Conservation (phyloP, 2,329 filamentous ascomycete genomes). For the Aspergillus felis region DNA sequence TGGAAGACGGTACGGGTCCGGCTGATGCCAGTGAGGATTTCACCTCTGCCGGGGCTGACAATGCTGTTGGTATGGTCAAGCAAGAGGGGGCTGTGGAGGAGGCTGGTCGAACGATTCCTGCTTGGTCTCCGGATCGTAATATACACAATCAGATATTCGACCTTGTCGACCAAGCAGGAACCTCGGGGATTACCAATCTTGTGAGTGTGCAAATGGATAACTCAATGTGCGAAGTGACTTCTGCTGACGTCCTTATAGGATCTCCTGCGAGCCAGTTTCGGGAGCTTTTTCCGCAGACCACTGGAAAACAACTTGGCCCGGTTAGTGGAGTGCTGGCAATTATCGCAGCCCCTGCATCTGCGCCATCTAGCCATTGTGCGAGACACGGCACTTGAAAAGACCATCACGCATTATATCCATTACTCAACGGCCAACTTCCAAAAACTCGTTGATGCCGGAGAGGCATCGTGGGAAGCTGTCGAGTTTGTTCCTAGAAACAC, state of each 20-base stretch:
- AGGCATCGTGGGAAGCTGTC: constrained; percentile 54
- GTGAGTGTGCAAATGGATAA: constrained; percentile 21
- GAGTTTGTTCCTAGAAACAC: constrained; percentile 30
- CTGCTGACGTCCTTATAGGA: constrained; percentile 25
- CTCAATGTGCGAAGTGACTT: background rate
- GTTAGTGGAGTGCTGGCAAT: constrained; percentile 54
- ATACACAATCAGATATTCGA: constrained; percentile 52
- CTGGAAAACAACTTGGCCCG: constrained; percentile 51
- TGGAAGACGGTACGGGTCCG: constrained; percentile 34
- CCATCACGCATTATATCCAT: constrained; percentile 51
- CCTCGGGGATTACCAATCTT: constrained; percentile 47
- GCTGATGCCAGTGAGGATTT: constrained; percentile 13
- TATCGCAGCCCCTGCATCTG: constrained; percentile 56
- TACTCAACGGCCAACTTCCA: constrained; percentile 52
- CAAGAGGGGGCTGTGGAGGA: constrained; percentile 24
- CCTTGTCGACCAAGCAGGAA: constrained; percentile 45
- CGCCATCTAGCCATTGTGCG: constrained; percentile 55
- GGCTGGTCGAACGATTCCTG: constrained; percentile 41
- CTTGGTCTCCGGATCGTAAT: constrained; percentile 53
- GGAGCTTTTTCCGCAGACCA: constrained; percentile 52
- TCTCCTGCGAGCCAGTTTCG: constrained; percentile 42
- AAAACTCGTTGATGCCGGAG: constrained; percentile 48
- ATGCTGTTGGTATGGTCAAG: constrained; percentile 14
- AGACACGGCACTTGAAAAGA: constrained; percentile 48
- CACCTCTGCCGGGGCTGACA: constrained; percentile 8